phyloP scores from a whole-genome alignment of 108 stramenopile species.

The Skeletonema costatum region DNA sequence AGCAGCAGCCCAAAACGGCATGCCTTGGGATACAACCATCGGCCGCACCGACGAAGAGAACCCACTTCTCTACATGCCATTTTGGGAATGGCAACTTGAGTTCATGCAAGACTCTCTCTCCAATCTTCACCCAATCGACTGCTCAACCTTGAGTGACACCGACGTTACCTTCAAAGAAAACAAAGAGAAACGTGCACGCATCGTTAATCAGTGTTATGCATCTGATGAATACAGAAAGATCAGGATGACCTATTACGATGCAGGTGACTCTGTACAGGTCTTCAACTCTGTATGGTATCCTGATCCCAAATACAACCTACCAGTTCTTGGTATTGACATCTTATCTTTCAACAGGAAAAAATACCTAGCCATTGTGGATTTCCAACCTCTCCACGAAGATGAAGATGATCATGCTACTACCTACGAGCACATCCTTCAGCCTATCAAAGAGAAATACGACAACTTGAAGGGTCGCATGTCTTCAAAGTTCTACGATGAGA shows the following conservation, averaged over 20 bases:
- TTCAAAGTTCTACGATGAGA: conserved; percentile 93
- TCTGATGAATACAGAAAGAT: conserved; percentile 89
- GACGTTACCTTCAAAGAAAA: conserved; percentile 80
- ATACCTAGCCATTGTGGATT: conserved; percentile 92
- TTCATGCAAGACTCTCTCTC: conserved; percentile 77
- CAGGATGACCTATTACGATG: conserved; percentile 96
- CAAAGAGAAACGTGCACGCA: conserved; percentile 70
- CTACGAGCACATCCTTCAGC: conserved; percentile 74
- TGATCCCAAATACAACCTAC: conserved; percentile 86
- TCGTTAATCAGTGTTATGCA: conserved; percentile 73
- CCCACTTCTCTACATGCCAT: conserved; percentile 83
- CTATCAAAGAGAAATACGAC: conserved; percentile 88
- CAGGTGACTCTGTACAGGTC: conserved; percentile 92
- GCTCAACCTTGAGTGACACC: conserved; percentile 48
- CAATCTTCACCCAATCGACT: conserved; percentile 66
- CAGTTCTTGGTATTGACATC: conserved; percentile 93
- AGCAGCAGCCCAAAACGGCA: conserved; percentile 67
- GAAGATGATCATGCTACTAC: conserved; percentile 67
- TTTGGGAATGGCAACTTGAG: conserved; percentile 88
- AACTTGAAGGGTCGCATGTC: conserved; percentile 88
- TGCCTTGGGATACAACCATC: conserved; percentile 84
- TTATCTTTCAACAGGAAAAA: conserved; percentile 91
- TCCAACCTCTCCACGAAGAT: conserved; percentile 90
- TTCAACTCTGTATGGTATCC: conserved; percentile 96
- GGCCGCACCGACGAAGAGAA: conserved; percentile 53